Conservation (phyloP, 768 basidiomycete species). For the Xanthoconium stramineum region DNA sequence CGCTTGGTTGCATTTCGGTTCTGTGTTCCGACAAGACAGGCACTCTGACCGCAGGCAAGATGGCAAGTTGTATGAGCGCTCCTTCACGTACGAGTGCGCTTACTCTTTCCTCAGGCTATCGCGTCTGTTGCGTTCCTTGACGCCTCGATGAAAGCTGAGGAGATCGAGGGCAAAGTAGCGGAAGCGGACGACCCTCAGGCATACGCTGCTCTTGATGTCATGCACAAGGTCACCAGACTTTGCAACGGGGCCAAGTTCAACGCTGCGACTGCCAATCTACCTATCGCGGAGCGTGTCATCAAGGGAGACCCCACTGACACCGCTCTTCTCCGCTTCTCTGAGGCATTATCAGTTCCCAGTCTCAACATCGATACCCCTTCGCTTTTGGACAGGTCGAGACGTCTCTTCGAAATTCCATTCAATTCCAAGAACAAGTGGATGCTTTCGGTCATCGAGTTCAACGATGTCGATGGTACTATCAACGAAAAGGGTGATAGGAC, state of each 20-base stretch:
- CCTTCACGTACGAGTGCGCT: background rate
- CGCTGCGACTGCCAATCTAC: conserved; percentile 20
- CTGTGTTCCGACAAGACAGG: conserved; percentile 56
- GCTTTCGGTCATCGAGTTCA: conserved; percentile 40
- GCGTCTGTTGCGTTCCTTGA: conserved; percentile 39
- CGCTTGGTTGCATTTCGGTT: conserved; percentile 49
- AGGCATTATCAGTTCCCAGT: conserved; percentile 27
- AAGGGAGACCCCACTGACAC: conserved; percentile 53
- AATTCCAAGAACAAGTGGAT: conserved; percentile 60
- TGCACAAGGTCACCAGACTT: conserved; percentile 45
- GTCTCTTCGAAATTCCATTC: conserved; percentile 40
- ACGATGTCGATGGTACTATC: conserved; percentile 11
- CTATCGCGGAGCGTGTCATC: conserved; percentile 33
- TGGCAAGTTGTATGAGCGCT: conserved; percentile 30
- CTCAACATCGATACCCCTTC: conserved; percentile 22
- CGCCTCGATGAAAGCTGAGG: conserved; percentile 16
- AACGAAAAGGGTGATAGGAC: conserved; percentile 7
- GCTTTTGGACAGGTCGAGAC: conserved; percentile 19
- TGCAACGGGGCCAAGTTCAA: conserved; percentile 60
- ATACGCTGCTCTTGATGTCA: conserved; percentile 24
- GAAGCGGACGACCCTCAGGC: conserved; percentile 6
- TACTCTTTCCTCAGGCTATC: conserved; percentile 32
- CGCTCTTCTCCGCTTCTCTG: conserved; percentile 50
- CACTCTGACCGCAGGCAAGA: conserved; percentile 48
- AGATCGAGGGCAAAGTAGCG: conserved; percentile 16